phyloP scores from a whole-genome alignment of 192 early-diverging fungal species.

The Diversispora eburnea region DNA sequence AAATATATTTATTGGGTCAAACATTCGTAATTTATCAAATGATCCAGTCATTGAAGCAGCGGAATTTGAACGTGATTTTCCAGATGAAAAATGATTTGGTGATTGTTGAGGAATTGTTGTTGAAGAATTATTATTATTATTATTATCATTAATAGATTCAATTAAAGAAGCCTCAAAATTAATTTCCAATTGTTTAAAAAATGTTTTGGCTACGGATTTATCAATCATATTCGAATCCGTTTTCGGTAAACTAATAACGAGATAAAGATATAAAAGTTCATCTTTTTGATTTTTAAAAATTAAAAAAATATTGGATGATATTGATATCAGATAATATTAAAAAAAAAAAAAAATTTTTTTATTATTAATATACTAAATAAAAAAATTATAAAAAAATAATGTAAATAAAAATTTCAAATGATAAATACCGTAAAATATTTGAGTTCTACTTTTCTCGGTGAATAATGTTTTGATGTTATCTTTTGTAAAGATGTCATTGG shows the following conservation, averaged over 20 bases:
- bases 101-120: constrained; percentile 1
- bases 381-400: background rate
- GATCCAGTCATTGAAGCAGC: no score
- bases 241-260: constrained; percentile 36
- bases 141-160: constrained; percentile 31
- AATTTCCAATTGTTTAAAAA: constrained; percentile 52
- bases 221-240: constrained; percentile 36
- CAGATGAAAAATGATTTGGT: background rate
- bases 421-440: constrained; percentile 40
- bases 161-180: constrained; percentile 52
- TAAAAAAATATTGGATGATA: background rate
- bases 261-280: constrained; percentile 37
- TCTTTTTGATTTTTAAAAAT: constrained; percentile 30
- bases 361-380: background rate
- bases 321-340: background rate
- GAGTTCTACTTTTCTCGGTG: constrained; percentile 36
- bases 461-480: constrained; percentile 37
- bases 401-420: background rate
- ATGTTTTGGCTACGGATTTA: constrained; percentile 31
- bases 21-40: no score
- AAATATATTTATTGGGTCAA: no score
- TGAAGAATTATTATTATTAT: no score
- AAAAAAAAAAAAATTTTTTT: background rate
- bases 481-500: constrained; percentile 30
- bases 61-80: background rate